Base-by-base conservation (phyloP, 306 rosid species). In the Cucumis hystrix region DNA sequence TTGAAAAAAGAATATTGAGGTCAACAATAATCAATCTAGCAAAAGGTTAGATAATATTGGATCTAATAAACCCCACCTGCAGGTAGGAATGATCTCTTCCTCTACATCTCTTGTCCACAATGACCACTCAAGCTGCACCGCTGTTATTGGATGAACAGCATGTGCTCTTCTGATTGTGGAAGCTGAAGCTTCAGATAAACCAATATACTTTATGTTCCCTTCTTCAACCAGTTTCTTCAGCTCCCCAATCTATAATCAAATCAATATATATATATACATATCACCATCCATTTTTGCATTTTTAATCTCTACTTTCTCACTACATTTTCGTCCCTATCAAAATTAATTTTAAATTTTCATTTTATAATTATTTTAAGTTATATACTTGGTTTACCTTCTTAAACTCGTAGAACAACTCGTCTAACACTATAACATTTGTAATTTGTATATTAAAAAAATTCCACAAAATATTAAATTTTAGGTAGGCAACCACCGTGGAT, bases 141-240 rank as follows among this genome's bases (percentile, higher is more conserved):
- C 89, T 35, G 96, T 80, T 60, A 91, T 87, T 1, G 96, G 96
- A 84, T 86, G 96, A 82, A 91, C 87, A 13, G 88, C 90, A n/a
- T 91, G 96, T 21, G 96, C 93, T 80, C 96, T 88, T 87, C 93
- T 87, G 61, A 91, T 91, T 54, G 96, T 87, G 10, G 91, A 82
- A 79, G 93, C 81, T n/a, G 89, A 87, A 17, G 96, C 96, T 86
- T 91, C 96, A 1, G 91, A 87, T 18, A 91, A 68, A 2, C 93
- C 93, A 9, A 89, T 81, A 78, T 91, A 87, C 77, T 91, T 91
- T 62, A 91, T 65, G 76, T 91, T 91, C 0, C 91, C 93, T 75
- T 91, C 93, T 79, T 89, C 93, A 33, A 88, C 89, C 3, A 87
- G 78, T 58, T 84, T 88, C 28, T 86, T 91, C 39, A 91, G 89